Base-by-base conservation (phyloP, 2,329 filamentous ascomycete genomes). In the Fusarium sambucinum region DNA sequence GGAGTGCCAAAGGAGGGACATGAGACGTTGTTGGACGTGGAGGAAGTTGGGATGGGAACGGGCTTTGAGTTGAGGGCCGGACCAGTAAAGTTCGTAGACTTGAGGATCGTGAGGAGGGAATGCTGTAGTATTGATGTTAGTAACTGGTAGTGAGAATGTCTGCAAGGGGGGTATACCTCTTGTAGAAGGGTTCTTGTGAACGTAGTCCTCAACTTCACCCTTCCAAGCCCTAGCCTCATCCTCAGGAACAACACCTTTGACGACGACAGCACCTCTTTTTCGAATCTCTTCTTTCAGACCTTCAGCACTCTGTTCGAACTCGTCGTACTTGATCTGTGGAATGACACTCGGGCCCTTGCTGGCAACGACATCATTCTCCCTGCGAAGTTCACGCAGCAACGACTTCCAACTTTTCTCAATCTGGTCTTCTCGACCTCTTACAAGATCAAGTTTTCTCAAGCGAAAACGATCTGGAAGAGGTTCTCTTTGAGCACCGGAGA, bases 81-180 rank as follows among this genome's bases (percentile, higher is more conserved):
- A 90, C 91, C 91, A 93, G 78, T 93, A 94, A 2, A 94, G 80
- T 75, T 93, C 91, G 72, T 87, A 92, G 8, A 94, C 90, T 44
- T 91, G 88, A 0, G 90, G 90, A 41, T 89, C 84, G 45, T 90
- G 80, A 0, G 84, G 77, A 0, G 90, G 92, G 66, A 92, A 94
- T 4, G 88, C 90, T 85, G 38, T 4, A 35, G n/a, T 4, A 12
- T 13, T 9, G 7, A 9, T 12, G 33, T 51, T 7, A 51, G 33
- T 9, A 1, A 29, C 2, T 1, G n/a, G n/a, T 8, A 16, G 7
- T 21, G 1, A 23, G 14, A 32, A 16, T 23, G 8, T 2, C 10
- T 23, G 1, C 1, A 17, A 17, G 21, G 29, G n/a, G 13, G 11
- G 0, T 11, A 7, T 63, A 83, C 85, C 84, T 80, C 81, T 84